Evolutionary conservation across 768 basidiomycete species (phyloP).

Genomic region (Phallus indusiatus): DNA sequence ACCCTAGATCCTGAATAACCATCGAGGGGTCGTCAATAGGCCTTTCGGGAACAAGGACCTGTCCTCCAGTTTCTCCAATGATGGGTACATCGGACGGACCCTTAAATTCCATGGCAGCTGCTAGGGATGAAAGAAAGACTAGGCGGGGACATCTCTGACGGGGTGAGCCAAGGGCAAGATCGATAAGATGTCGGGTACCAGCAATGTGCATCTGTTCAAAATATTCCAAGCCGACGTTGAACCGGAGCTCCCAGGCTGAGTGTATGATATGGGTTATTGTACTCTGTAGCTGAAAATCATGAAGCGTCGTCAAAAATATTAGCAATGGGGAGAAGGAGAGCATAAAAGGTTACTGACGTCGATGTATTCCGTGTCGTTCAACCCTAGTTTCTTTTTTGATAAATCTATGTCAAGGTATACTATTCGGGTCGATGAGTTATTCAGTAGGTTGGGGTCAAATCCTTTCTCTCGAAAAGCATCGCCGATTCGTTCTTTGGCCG

Average conservation of each 20-base stretch:
- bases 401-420: background rate
- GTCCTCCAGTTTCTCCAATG: background rate
- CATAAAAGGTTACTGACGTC: background rate
- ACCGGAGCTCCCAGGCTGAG: conserved; percentile 10
- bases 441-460: background rate
- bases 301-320: background rate
- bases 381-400: background rate
- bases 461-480: background rate
- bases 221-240: conserved; percentile 9
- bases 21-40: background rate
- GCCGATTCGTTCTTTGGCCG: background rate
- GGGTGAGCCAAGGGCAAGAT: conserved; percentile 10
- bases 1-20: background rate
- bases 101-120: background rate
- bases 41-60: background rate
- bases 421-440: background rate
- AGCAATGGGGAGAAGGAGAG: background rate
- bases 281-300: background rate
- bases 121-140: conserved; percentile 1
- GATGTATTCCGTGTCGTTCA: background rate
- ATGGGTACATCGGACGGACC: background rate
- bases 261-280: conserved; percentile 9
- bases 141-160: background rate
- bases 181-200: conserved; percentile 11
- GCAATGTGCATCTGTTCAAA: conserved; percentile 12